Conservation (phyloP, 164 flowering plant species). For the Vitis rupestris region DNA sequence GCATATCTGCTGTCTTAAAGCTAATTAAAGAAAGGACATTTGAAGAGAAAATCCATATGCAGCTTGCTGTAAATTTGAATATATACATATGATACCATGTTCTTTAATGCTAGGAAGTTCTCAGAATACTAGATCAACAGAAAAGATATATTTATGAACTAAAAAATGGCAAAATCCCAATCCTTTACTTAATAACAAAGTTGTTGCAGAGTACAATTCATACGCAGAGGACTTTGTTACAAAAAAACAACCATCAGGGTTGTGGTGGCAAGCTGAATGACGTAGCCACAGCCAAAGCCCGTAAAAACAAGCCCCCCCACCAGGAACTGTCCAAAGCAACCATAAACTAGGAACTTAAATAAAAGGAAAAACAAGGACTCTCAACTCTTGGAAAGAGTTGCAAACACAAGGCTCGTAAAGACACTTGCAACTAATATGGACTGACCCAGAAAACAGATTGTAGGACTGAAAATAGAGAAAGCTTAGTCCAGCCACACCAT, state of each 20-base stretch:
- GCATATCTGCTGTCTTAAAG: no score
- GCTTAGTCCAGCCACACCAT: slow-evolving; percentile 9
- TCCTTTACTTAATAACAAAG: slow-evolving; percentile 2
- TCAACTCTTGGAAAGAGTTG: not conserved
- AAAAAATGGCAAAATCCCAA: not conserved
- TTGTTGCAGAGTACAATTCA: slow-evolving; percentile 14
- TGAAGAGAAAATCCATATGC: no score
- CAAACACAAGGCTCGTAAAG: not conserved
- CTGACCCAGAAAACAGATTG: slow-evolving; percentile 16
- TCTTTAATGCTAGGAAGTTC: no score
- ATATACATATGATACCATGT: no score
- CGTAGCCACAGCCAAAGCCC: slow-evolving; percentile 41
- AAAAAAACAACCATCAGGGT: slow-evolving; percentile 33
- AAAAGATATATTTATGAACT: not conserved
- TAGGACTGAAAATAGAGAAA: slow-evolving; percentile 15
- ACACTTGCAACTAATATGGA: not conserved
- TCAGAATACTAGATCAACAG: no score
- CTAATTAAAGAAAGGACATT: no score
- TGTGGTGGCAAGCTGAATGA: slow-evolving; percentile 29
- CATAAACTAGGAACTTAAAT: slow-evolving; percentile 1
- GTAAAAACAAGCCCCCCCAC: slow-evolving; percentile 18
- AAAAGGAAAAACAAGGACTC: not conserved
- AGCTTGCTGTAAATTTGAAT: no score
- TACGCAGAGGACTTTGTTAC: slow-evolving; percentile 20
- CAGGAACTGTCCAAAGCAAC: slow-evolving; percentile 29